phyloP scores from a whole-genome alignment of 2,329 filamentous ascomycete genomes.

The Cladosporium sp. region DNA sequence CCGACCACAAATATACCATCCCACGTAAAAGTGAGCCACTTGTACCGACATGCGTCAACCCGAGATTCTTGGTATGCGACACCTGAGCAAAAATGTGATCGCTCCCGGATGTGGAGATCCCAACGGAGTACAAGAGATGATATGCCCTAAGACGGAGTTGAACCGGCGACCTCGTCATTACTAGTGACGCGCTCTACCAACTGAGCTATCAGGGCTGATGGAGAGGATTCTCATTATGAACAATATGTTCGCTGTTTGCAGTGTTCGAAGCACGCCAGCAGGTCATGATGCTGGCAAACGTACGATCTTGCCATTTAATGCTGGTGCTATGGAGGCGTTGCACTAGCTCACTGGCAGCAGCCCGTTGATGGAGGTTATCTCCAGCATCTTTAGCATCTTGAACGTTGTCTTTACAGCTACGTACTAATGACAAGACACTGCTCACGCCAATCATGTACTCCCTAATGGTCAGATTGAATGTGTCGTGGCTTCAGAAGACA shows the following conservation, averaged over 20 bases:
- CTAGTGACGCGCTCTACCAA: conserved; percentile 15
- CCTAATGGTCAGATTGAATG: too few relatives aligned
- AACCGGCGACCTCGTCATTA: conserved; percentile 13
- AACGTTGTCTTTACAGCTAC: not conserved
- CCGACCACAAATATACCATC: not conserved
- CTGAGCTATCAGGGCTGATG: conserved; percentile 18
- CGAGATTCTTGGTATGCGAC: not conserved
- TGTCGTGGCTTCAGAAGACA: not conserved
- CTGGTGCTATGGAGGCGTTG: too few relatives aligned
- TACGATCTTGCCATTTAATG: too few relatives aligned
- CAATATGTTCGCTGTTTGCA: too few relatives aligned
- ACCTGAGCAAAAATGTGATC: not conserved
- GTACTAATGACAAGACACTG: not conserved
- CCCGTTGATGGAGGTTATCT: not conserved
- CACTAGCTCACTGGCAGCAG: not conserved
- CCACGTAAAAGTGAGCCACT: not conserved
- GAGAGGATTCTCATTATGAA: too few relatives aligned
- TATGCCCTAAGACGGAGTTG: conserved; percentile 17
- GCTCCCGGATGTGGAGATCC: not conserved
- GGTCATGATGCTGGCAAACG: too few relatives aligned
- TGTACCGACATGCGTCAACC: not conserved
- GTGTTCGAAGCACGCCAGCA: too few relatives aligned
- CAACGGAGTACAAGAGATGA: not conserved
- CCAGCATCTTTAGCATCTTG: not conserved
- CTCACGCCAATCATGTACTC: too few relatives aligned